Percentiles rank a stretch among this genome's conserved stretches.
Evolutionary conservation across 257 asterid species (phyloP).

Genomic region (Solanum pinnatisectum): DNA sequence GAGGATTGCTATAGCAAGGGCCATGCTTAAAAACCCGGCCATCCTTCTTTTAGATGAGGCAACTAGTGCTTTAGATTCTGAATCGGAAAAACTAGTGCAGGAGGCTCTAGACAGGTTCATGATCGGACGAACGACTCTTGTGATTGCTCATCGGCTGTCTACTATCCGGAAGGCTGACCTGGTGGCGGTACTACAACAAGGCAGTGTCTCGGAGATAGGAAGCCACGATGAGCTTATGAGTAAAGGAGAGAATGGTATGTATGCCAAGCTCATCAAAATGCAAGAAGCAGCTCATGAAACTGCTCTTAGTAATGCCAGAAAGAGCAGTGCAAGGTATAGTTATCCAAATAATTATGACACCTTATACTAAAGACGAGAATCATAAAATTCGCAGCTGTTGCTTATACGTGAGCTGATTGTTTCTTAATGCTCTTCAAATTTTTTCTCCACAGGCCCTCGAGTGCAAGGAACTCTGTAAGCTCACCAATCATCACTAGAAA

Average conservation of each 20-base stretch:
- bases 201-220: slow-evolving; percentile 56
- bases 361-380: neutral
- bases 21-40: slow-evolving; percentile 81
- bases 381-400: neutral
- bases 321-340: slow-evolving; percentile 76
- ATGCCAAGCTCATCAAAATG: slow-evolving; percentile 74
- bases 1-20: slow-evolving; percentile 84
- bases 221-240: slow-evolving; percentile 74
- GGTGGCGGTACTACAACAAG: slow-evolving; percentile 60
- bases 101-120: slow-evolving; percentile 89
- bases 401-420: neutral
- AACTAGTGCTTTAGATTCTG: slow-evolving; percentile 82
- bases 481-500: slow-evolving; percentile 81
- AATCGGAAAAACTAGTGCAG: slow-evolving; percentile 85
- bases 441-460: slow-evolving; percentile 60
- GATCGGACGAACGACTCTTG: slow-evolving; percentile 87
- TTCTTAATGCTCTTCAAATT: neutral
- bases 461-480: slow-evolving; percentile 89
- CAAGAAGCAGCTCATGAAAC: slow-evolving; percentile 93
- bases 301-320: slow-evolving; percentile 56
- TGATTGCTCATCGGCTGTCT: slow-evolving; percentile 84
- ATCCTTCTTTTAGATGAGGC: slow-evolving; percentile 82
- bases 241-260: slow-evolving; percentile 70
- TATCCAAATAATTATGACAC: neutral
- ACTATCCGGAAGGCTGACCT: slow-evolving; percentile 85